Base-by-base conservation (phyloP, 2,329 filamentous ascomycete species). In the Berkeleyomyces basicola region DNA sequence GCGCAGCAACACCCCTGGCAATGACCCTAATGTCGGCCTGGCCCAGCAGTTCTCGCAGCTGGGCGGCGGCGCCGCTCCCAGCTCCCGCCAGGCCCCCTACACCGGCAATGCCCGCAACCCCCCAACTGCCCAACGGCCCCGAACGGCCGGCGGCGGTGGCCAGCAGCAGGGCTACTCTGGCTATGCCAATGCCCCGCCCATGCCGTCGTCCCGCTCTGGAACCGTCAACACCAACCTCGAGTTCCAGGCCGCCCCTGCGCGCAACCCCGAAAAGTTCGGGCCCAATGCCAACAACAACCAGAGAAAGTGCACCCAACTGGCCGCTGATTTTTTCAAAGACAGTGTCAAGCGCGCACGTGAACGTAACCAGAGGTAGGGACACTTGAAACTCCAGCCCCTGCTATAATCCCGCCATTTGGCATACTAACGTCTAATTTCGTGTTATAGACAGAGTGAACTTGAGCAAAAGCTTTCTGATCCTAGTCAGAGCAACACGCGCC, bases 21-120 rank as follows among this genome's bases (percentile, higher is more conserved):
- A 88, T 70, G 90, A 96, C 71, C 87, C 86, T 68, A 95, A 92
- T 69, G 93, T 90, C 69, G 91, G 90, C 39, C 81, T 97, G 55
- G 90, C 91, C 65, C 90, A 96, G 72, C 93, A 99, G 73, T 95
- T 97, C 74, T 95, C 92, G 64, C 90, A 96, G 74, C 81, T 97
- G 47, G 86, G 88, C 65, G 83, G 83, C 53, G 84, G 82, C 51
- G 84, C 84, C 84, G 79, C 43, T 79, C 51, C 51, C 11, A 55
- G 37, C 33, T 82, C 40, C 85, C 88, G 40, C 83, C 89, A 37
- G 31, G 60, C 60, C 23, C 58, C 59, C 11, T 65, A 65, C 60
- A 84, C 83, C 65, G 83, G 84, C 58, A 91, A 90, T 71, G 82
- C 79, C 67, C 79, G 82, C 65, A 80, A 80, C 43, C 79, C 82